phyloP scores from a whole-genome alignment of 1,284 basidiomycete species.

The Rhodofomes roseus region DNA sequence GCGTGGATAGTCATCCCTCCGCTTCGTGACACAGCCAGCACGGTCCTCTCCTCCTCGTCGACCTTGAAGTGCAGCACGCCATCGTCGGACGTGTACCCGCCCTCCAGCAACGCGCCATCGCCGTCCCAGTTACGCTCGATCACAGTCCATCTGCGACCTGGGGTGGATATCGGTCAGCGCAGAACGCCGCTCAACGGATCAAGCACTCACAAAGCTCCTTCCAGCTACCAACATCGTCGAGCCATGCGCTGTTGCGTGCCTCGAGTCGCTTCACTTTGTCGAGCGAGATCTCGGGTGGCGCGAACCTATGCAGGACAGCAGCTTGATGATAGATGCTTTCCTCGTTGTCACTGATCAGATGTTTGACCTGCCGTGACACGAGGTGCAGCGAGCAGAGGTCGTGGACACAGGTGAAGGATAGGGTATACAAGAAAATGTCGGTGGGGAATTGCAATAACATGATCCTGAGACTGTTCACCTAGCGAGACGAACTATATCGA shows the following conservation, averaged over 20 bases:
- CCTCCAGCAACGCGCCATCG: conserved; percentile 14
- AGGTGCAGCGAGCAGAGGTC: conserved; percentile 17
- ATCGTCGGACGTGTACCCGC: conserved; percentile 12
- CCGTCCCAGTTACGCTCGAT: conserved; percentile 22
- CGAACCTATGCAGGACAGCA: conserved; percentile 21
- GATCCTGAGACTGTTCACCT: not conserved
- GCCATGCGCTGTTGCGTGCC: conserved; percentile 4
- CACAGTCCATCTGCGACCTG: conserved; percentile 15
- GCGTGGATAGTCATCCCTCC: conserved; percentile 13
- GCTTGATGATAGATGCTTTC: conserved; percentile 22
- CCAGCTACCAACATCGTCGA: conserved; percentile 17
- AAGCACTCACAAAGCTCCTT: conserved; percentile 20
- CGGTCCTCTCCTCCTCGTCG: conserved; percentile 19
- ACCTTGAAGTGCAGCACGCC: conserved; percentile 14
- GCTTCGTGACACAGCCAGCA: conserved; percentile 12
- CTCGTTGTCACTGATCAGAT: conserved; percentile 17
- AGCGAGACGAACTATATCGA: not conserved
- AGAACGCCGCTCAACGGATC: not conserved
- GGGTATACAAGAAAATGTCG: conserved; percentile 19
- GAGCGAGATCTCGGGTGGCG: conserved; percentile 13
- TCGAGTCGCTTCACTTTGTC: conserved; percentile 12
- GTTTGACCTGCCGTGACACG: conserved; percentile 11
- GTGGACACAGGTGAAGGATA: conserved; percentile 17
- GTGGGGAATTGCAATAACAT: conserved; percentile 16
- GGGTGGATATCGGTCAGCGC: not conserved